These are phyloP conservation scores for Ocimum tenuiflorum DNA, from an alignment of 257 asterid species.

Conservation along the genomic window DNA sequence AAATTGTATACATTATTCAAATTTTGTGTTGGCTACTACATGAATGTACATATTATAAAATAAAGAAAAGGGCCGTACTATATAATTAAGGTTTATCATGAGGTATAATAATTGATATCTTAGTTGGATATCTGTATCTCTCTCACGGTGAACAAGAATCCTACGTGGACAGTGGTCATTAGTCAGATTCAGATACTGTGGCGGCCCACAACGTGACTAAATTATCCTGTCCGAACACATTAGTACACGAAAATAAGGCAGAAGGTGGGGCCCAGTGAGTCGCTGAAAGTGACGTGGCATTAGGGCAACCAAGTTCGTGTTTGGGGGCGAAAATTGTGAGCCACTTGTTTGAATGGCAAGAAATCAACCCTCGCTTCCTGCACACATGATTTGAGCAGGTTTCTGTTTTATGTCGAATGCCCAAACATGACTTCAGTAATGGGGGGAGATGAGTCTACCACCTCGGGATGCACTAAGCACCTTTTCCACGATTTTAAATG, in stretches of 20 bases:
- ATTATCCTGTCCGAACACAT: constrained; percentile 26
- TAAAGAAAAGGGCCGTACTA: too few species aligned
- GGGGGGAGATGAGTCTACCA: too few species aligned
- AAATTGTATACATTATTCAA: too few species aligned
- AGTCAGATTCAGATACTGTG: constrained; percentile 27
- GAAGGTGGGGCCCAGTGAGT: constrained; percentile 28
- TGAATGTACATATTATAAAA: too few species aligned
- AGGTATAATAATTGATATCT: not conserved
- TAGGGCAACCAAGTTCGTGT: constrained; percentile 27
- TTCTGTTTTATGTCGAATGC: not conserved
- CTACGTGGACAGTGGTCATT: constrained; percentile 35
- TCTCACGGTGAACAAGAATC: constrained; percentile 2
- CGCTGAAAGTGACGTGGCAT: constrained; percentile 43
- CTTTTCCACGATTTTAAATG: too few species aligned
- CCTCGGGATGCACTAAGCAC: too few species aligned
- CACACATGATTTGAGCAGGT: constrained; percentile 23
- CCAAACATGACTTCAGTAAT: constrained; percentile 4
- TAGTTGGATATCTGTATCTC: constrained; percentile 24
- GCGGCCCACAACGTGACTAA: constrained; percentile 27
- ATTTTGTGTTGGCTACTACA: too few species aligned
- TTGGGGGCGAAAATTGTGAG: constrained; percentile 2
- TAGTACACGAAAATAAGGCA: constrained; percentile 8
- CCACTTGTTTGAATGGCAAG: constrained; percentile 53
- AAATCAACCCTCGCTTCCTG: constrained; percentile 17
- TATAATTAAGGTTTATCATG: too few species aligned